Evolutionary conservation across 345 rosid genomes (phyloP).

Genomic region (Heritiera fomes): DNA sequence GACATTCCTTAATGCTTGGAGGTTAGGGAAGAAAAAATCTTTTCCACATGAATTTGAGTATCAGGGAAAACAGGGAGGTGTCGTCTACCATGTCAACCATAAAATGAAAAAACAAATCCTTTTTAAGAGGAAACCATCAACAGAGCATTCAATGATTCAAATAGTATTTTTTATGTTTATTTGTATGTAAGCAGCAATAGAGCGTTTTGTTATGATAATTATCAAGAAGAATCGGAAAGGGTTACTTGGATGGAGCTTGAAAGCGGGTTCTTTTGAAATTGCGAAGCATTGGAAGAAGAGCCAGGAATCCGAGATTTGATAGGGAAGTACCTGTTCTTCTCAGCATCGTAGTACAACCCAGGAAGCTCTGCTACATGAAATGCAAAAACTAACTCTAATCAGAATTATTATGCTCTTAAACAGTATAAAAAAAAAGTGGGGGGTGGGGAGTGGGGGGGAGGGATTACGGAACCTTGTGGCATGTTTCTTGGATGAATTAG

Average conservation of each 20-base stretch:
- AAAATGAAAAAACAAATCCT: neutral
- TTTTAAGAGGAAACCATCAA: neutral
- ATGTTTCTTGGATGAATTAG: neutral
- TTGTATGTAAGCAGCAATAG: neutral
- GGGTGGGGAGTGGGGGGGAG: neutral
- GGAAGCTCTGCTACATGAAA: constrained; percentile 60
- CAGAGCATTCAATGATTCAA: neutral
- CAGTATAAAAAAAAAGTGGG: neutral
- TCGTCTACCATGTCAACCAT: neutral
- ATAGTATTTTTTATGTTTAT: too few species aligned
- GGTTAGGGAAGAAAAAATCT: neutral
- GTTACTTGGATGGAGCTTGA: constrained; percentile 33
- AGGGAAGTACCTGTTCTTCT: constrained; percentile 87
- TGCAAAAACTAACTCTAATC: neutral
- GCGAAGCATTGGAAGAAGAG: constrained; percentile 30
- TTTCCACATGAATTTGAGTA: neutral
- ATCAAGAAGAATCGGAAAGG: neutral
- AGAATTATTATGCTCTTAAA: neutral
- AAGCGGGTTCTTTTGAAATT: constrained; percentile 26
- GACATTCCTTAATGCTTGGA: neutral
- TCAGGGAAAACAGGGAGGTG: neutral
- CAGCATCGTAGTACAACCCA: constrained; percentile 81
- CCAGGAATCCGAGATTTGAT: constrained; percentile 77
- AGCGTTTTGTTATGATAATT: neutral
- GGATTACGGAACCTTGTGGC: constrained; percentile 4